A percentile compares a stretch with the other conserved stretches of the same genome.
These are phyloP conservation scores for Eucalyptus grandis DNA, from an alignment of 345 rosid genomes.

Conservation along the genomic window DNA sequence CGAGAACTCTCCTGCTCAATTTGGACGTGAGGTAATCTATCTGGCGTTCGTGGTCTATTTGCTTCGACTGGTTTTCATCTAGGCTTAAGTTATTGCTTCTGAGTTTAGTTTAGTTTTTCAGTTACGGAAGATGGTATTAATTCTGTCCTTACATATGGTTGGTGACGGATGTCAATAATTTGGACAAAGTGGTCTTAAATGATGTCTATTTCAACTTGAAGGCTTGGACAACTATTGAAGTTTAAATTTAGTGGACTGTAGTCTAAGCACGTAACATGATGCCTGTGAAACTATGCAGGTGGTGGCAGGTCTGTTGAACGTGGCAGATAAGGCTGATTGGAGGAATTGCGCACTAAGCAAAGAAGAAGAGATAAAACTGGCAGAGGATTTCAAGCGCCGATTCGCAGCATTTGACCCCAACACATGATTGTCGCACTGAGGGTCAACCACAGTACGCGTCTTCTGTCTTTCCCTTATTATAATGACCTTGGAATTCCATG, in stretches of 20 bases:
- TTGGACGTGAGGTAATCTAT: constrained; percentile 73
- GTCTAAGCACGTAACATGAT: not conserved
- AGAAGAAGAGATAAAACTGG: constrained; percentile 61
- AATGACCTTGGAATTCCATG: not conserved
- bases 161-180: not conserved
- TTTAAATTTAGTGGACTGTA: not conserved
- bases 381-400: constrained; percentile 48
- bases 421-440: not conserved
- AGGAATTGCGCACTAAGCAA: constrained; percentile 53
- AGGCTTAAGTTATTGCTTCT: not conserved
- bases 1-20: constrained; percentile 75
- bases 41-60: not conserved
- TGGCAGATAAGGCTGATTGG: constrained; percentile 85
- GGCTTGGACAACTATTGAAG: not conserved
- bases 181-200: not conserved
- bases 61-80: not conserved
- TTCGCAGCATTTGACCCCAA: constrained; percentile 67
- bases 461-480: not conserved
- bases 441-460: not conserved
- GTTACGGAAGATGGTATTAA: not conserved
- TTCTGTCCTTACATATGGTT: not conserved
- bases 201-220: not conserved
- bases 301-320: constrained; percentile 73
- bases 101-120: not conserved
- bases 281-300: constrained; percentile 31